phyloP scores from a whole-genome alignment of 495 filamentous ascomycete genomes.

The Tuber calosporum region DNA sequence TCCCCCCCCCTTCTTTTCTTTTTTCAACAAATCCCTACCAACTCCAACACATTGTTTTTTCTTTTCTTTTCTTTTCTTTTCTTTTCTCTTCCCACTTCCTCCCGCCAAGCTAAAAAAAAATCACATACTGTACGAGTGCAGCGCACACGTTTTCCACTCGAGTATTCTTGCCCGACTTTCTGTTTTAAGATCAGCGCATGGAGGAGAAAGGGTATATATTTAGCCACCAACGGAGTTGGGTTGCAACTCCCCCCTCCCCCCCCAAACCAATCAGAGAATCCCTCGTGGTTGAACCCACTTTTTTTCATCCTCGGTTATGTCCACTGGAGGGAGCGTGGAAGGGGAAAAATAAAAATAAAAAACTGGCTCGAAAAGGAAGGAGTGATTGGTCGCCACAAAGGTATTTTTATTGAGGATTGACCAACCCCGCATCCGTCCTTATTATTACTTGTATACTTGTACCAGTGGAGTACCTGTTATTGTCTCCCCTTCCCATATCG shows the following conservation, averaged over 20 bases:
- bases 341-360: neutral
- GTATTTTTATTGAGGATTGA: neutral
- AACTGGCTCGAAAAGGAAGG: neutral
- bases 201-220: neutral
- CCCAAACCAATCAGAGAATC: neutral
- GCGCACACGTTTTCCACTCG: no score
- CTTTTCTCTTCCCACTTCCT: neutral
- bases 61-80: neutral
- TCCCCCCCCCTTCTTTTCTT: neutral
- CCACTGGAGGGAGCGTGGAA: neutral
- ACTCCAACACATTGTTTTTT: no score
- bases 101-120: slow-evolving; percentile 1
- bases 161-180: neutral
- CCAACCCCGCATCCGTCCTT: neutral
- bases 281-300: neutral
- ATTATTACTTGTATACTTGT: no score
- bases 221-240: neutral
- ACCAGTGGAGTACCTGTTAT: no score
- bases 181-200: slow-evolving; percentile 6
- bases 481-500: neutral
- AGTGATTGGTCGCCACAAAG: neutral
- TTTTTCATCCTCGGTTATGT: neutral
- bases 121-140: no score
- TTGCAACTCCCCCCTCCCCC: neutral
- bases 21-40: no score